A percentile compares a stretch with the other conserved stretches of the same genome.
Conservation (phyloP, 2,329 filamentous ascomycete species). For the Nothopassalora personata region DNA sequence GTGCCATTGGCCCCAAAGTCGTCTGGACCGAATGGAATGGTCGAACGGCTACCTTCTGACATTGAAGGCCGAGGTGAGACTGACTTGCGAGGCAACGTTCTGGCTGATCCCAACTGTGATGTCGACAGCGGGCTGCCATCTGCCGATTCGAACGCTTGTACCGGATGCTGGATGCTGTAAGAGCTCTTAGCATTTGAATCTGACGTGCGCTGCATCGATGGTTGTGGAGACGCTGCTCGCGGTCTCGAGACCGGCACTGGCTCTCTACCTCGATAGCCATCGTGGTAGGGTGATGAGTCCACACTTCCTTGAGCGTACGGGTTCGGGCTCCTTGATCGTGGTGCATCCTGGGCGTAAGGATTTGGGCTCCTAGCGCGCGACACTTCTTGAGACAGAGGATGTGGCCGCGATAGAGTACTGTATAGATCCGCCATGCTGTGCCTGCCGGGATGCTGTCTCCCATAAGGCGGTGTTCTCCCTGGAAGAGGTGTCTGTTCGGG, state of each 20-base stretch:
- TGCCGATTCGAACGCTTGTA: conserved; percentile 30
- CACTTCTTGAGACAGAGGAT: conserved; percentile 34
- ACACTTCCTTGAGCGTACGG: conserved; percentile 7
- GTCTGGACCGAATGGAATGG: conserved; percentile 67
- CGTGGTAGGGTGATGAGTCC: conserved; percentile 12
- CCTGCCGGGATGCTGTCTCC: conserved; percentile 22
- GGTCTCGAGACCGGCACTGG: conserved; percentile 28
- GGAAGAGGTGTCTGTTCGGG: conserved; percentile 25
- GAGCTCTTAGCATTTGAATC: conserved; percentile 18
- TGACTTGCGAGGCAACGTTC: conserved; percentile 57
- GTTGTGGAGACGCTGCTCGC: conserved; percentile 28
- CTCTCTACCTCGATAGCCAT: conserved; percentile 14
- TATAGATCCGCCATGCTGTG: conserved; percentile 33
- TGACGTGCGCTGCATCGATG: conserved; percentile 14
- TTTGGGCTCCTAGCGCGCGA: conserved; percentile 29
- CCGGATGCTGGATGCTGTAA: conserved; percentile 30
- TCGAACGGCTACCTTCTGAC: conserved; percentile 49
- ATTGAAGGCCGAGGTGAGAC: conserved; percentile 62
- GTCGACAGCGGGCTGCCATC: conserved; percentile 38
- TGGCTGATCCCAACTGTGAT: conserved; percentile 17
- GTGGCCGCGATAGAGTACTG: conserved; percentile 30
- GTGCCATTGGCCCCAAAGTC: conserved; percentile 66
- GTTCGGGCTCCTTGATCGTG: background rate
- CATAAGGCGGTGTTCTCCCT: conserved; percentile 18
- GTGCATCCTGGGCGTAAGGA: conserved; percentile 10